Conservation (phyloP, 139 green algal species). For the Mesotaenium endlicherianum region DNA sequence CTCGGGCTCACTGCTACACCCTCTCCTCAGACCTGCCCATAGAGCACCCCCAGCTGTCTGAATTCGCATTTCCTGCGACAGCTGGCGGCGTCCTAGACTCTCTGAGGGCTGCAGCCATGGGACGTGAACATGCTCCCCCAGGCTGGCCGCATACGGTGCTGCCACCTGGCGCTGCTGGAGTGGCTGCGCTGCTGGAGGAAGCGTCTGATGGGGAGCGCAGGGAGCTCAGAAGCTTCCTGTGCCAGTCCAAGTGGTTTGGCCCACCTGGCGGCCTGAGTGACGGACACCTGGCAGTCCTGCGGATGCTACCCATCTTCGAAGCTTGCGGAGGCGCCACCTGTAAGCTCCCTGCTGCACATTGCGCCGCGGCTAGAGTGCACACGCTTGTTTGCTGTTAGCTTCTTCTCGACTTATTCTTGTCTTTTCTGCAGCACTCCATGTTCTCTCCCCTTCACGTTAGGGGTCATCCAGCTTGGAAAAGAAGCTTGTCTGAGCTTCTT, state of each 20-base stretch:
- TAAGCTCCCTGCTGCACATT: too few species aligned
- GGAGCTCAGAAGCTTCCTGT: slow-evolving; percentile 67
- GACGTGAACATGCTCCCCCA: background rate
- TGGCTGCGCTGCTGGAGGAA: background rate
- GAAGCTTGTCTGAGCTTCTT: too few species aligned
- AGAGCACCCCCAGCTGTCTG: slow-evolving; percentile 16
- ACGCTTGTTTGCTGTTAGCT: too few species aligned
- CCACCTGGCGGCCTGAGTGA: slow-evolving; percentile 13
- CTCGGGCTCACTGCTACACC: slow-evolving; percentile 55
- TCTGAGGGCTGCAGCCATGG: slow-evolving; percentile 45
- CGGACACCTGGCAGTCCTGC: slow-evolving; percentile 50
- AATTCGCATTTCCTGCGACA: slow-evolving; percentile 56
- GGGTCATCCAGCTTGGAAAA: too few species aligned
- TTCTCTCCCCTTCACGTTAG: too few species aligned
- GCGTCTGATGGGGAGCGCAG: slow-evolving; percentile 52
- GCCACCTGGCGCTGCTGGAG: background rate
- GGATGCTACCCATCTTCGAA: slow-evolving; percentile 65
- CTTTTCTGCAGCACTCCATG: too few species aligned
- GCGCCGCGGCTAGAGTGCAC: too few species aligned
- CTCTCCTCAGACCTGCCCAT: slow-evolving; percentile 48
- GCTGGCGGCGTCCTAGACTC: slow-evolving; percentile 63
- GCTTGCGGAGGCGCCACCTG: too few species aligned
- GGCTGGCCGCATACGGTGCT: background rate
- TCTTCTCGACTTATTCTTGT: too few species aligned
- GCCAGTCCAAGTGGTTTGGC: slow-evolving; percentile 64